These are phyloP conservation scores for Mycena vitilis DNA, from an alignment of 768 basidiomycete genomes.

Conservation along the genomic window DNA sequence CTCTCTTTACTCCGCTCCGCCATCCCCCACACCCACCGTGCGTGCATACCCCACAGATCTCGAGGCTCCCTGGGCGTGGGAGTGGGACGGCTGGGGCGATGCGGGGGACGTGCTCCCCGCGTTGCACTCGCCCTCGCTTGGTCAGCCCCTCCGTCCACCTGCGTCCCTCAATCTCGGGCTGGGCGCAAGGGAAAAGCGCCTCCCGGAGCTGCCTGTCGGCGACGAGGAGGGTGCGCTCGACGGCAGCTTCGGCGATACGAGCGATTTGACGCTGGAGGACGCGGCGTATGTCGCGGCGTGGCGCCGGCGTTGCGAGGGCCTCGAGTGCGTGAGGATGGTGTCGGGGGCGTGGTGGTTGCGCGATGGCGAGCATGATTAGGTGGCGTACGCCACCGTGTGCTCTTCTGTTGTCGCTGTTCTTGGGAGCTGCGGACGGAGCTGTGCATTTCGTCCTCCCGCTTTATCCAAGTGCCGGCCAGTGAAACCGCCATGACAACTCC, in stretches of 20 bases:
- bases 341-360: slow-evolving; percentile 34
- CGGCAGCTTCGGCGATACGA: background rate
- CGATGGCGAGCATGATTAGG: slow-evolving; percentile 4
- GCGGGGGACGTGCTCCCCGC: slow-evolving; percentile 15
- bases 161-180: too few relatives aligned
- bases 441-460: background rate
- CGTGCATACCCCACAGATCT: slow-evolving; percentile 14
- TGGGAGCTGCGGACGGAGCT: too few relatives aligned
- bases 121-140: background rate
- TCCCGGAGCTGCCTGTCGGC: background rate
- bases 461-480: too few relatives aligned
- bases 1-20: slow-evolving; percentile 1
- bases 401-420: too few relatives aligned
- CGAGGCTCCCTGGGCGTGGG: slow-evolving; percentile 25
- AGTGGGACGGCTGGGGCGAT: slow-evolving; percentile 35
- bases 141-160: too few relatives aligned
- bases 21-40: background rate
- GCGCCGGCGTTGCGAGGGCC: slow-evolving; percentile 27
- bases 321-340: slow-evolving; percentile 32
- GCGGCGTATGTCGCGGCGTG: slow-evolving; percentile 31
- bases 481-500: too few relatives aligned
- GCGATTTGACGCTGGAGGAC: slow-evolving; percentile 21
- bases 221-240: slow-evolving; percentile 16
- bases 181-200: too few relatives aligned
- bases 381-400: background rate